Base-by-base conservation (phyloP, 208 protist genomes). In the Jaenimonas drosophilae region DNA sequence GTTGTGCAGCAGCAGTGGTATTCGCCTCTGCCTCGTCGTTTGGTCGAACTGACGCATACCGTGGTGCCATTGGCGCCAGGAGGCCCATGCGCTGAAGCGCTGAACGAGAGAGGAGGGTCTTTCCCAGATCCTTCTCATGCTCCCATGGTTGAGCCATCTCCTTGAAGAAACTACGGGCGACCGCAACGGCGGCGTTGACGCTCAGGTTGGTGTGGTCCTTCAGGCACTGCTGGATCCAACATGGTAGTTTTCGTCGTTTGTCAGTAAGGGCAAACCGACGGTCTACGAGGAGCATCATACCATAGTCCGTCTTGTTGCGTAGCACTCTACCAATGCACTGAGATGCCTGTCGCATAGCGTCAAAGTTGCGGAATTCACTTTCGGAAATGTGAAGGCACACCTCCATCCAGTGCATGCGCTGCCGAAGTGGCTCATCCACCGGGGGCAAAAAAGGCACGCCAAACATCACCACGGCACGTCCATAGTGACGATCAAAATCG, bases 271-370 rank as follows among this genome's bases (percentile, higher is more conserved):
- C 77, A 65, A 97, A 99, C 21, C 98, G 73, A 49, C 93, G 86
- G 71, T 99, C 97, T 4, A 98, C 97, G 26, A 99, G 88, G 11
- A 99, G 75, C 96, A 99, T 99, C 54, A 99, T 88, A 11, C 98
- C 98, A 62, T 99, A 99, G 72, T 99, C 98, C 2, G 88, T 96
- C 58, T 99, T 99, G 62, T 97, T 97, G 48, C 98, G 83, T 31
- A 99, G 90, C 38, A 99, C 97, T 38, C 98, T 86, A 0, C 98
- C 98, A 9, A 99, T 96, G 66, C 98, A 99, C 84, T 99, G 98
- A n/a, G 96, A 93, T 0, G 97, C 96, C 55, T 97, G 91, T 34
- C 98, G 76, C 96, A 99, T 97, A 20, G 97, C 97, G 61, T 99
- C 97, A 72, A 99, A 99, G 29, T 96, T 97, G 3, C 98, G 67